Percentiles rank a stretch among this genome's conserved stretches.
These are phyloP conservation scores for Entamoeba histolytica DNA, from an alignment of 208 protist species.

Conservation along the genomic window DNA sequence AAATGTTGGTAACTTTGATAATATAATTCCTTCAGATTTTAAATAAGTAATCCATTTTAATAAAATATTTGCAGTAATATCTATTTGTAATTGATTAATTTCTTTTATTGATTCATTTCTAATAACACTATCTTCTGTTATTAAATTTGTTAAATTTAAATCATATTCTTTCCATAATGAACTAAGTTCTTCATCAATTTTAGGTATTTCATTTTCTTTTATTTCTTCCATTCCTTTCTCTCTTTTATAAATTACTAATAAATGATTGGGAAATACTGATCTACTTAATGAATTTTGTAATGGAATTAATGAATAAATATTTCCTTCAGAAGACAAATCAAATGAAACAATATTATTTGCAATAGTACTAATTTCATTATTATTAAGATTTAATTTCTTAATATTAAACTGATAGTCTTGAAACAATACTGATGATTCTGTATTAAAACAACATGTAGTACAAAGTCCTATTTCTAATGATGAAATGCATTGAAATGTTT, in stretches of 20 bases:
- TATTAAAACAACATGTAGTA: neutral
- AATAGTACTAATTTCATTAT: neutral
- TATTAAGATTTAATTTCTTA: neutral
- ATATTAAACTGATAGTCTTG: neutral
- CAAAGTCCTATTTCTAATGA: neutral
- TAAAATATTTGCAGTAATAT: no score
- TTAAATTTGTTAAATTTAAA: no score
- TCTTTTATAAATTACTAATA: neutral
- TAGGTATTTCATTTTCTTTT: no score
- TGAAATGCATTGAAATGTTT: neutral
- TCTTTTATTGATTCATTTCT: no score
- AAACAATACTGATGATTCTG: neutral
- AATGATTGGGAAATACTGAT: neutral
- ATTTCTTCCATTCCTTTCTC: no score
- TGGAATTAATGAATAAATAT: neutral
- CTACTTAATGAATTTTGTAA: neutral
- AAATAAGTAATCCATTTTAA: neutral
- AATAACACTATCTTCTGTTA: no score
- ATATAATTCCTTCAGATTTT: neutral
- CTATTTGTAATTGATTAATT: no score
- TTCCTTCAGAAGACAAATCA: neutral
- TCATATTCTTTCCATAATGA: no score
- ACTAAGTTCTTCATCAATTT: no score
- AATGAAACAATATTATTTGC: neutral
- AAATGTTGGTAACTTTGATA: neutral